Base-by-base conservation (phyloP, 1,284 basidiomycete species). In the Pseudozyma tsukubaensis region DNA sequence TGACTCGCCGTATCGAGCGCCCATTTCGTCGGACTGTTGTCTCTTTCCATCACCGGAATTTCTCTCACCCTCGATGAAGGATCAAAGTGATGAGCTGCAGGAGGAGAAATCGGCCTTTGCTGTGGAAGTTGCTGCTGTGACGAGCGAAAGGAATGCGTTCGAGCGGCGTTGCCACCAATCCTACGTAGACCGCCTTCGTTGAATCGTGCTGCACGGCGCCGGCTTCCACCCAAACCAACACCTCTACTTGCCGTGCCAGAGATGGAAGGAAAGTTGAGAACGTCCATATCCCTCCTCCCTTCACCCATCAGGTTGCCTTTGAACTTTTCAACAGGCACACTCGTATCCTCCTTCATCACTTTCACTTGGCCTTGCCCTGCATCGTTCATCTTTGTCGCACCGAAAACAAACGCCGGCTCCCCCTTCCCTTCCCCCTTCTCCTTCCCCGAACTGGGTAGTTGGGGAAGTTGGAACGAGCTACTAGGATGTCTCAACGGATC, bases 181-280 rank as follows among this genome's bases (percentile, higher is more conserved):
- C 32, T 4, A 16, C 47, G 1, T 18, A 50, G 29, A n/a, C 40
- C 42, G 18, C 29, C 50, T 29, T 60, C 59, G 39, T 60, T 60
- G 11, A 60, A 60, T 39, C 59, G 37, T 4, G 9, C 35, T 13
- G n/a, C 37, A 5, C 59, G 16, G 18, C 48, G 34, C n/a, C 35
- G 24, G 6, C 24, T 47, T 4, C 53, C 21, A 4, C 35, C 34
- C 6, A 24, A 4, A 21, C 11, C 18, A 21, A 1, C 18, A 19
- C 18, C 52, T 16, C 10, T 29, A 6, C 24, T 29, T 29, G 24
- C 24, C 24, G 24, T 29, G 24, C 24, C 24, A 29, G 24, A 29
- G 24, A 29, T 6, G 24, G 24, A 29, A 3, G 24, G 24, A 29
- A 29, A 29, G 24, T 29, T 29, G 52, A 19, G 43, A 37, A 12